Percentiles rank a stretch among this genome's conserved stretches.
phyloP scores from a whole-genome alignment of 305 asterid species.

The Fraxinus greggii region DNA sequence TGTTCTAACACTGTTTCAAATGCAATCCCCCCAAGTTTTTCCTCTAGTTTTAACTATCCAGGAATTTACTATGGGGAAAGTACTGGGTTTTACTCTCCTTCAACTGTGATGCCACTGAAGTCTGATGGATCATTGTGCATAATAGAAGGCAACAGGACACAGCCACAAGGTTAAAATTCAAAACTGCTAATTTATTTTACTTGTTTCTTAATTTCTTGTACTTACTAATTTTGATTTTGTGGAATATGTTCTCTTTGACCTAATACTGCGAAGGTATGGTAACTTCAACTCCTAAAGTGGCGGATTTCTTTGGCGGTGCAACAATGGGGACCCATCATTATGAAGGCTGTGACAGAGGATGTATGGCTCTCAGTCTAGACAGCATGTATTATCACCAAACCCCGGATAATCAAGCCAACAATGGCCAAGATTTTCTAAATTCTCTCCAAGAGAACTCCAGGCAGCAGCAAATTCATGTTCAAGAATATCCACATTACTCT shows the following conservation, averaged over 20 bases:
- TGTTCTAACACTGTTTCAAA: constrained; percentile 35
- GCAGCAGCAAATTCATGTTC: constrained; percentile 42
- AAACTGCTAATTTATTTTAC: background rate
- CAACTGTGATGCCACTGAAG: constrained; percentile 56
- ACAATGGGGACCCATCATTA: constrained; percentile 66
- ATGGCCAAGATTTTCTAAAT: constrained; percentile 47
- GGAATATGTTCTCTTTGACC: constrained; percentile 1
- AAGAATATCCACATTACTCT: constrained; percentile 46
- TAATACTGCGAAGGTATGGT: constrained; percentile 43
- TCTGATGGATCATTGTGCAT: constrained; percentile 67
- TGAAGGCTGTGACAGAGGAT: constrained; percentile 49
- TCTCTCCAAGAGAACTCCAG: constrained; percentile 40
- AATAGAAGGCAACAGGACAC: constrained; percentile 53
- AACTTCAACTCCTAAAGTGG: constrained; percentile 66
- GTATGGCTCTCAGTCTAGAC: constrained; percentile 71
- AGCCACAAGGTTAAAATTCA: constrained; percentile 34
- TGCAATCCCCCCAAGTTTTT: constrained; percentile 35
- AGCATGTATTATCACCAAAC: constrained; percentile 61
- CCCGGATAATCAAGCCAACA: constrained; percentile 38
- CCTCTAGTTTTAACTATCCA: constrained; percentile 35
- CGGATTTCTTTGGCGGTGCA: constrained; percentile 78
- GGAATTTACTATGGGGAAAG: constrained; percentile 45
- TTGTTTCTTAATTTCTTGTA: constrained; percentile 8
- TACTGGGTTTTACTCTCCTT: constrained; percentile 39
- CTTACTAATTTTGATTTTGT: background rate